Evolutionary conservation across 129 eudicot genomes (phyloP).

Genomic region (Lactuca saligna): DNA sequence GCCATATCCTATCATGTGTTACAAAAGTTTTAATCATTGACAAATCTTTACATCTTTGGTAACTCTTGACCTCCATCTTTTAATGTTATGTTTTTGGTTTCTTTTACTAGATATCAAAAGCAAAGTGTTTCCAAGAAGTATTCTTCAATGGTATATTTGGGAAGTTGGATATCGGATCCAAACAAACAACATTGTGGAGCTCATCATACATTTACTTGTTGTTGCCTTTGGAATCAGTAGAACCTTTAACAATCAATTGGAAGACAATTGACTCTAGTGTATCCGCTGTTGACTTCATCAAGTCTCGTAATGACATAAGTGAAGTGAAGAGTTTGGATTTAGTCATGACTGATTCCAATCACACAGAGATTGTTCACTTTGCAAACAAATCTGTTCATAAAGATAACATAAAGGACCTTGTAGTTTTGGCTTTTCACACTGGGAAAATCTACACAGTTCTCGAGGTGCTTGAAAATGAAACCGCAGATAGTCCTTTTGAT

Average conservation of each 20-base stretch:
- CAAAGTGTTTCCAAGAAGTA: slow-evolving; percentile 77
- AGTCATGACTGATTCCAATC: slow-evolving; percentile 20
- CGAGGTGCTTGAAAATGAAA: slow-evolving; percentile 48
- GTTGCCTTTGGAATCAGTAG: slow-evolving; percentile 56
- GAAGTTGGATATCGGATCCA: slow-evolving; percentile 48
- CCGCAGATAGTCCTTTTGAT: slow-evolving; percentile 70
- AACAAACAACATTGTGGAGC: slow-evolving; percentile 58
- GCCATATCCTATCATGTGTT: too few relatives aligned
- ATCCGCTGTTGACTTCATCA: slow-evolving; percentile 63
- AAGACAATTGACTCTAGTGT: slow-evolving; percentile 59
- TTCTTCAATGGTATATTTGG: slow-evolving; percentile 85
- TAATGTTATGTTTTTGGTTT: slow-evolving; percentile 16
- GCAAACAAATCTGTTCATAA: slow-evolving; percentile 53
- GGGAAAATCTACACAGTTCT: slow-evolving; percentile 68
- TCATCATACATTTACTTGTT: slow-evolving; percentile 72
- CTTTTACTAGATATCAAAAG: slow-evolving; percentile 51
- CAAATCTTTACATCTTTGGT: too few relatives aligned
- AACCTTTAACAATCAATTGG: slow-evolving; percentile 58
- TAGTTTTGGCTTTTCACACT: slow-evolving; percentile 74
- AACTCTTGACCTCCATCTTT: too few relatives aligned
- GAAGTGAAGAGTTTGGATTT: slow-evolving; percentile 27
- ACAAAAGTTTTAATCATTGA: too few relatives aligned
- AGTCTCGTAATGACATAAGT: slow-evolving; percentile 43
- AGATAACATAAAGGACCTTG: slow-evolving; percentile 38
- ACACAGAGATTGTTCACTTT: slow-evolving; percentile 43